Percentiles rank a stretch among this genome's conserved stretches.
These are phyloP conservation scores for Boletus rufocinnamomeus DNA, from an alignment of 768 basidiomycete species.

Conservation along the genomic window DNA sequence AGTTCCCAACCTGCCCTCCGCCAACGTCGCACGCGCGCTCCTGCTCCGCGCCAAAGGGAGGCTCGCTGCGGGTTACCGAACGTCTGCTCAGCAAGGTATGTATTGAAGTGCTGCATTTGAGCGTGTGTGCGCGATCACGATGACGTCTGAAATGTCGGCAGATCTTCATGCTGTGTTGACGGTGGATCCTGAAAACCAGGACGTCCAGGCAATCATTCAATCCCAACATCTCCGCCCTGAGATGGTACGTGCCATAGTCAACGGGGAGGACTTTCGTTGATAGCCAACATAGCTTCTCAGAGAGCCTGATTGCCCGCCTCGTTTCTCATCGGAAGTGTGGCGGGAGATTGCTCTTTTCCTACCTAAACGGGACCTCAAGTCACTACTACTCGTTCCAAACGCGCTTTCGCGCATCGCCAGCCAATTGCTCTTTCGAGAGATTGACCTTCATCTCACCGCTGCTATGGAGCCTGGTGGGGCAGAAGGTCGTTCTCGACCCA, in stretches of 20 bases:
- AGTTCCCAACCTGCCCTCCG: slow-evolving; percentile 51
- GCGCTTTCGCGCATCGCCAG: slow-evolving; percentile 67
- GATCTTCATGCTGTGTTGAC: slow-evolving; percentile 67
- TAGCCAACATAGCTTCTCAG: slow-evolving; percentile 27
- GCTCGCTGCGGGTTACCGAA: slow-evolving; percentile 57
- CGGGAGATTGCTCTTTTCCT: slow-evolving; percentile 64
- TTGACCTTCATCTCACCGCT: slow-evolving; percentile 62
- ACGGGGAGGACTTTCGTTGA: background rate
- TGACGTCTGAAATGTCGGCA: slow-evolving; percentile 29
- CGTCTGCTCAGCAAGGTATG: slow-evolving; percentile 66
- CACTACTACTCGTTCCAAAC: slow-evolving; percentile 64
- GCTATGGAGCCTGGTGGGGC: slow-evolving; percentile 27
- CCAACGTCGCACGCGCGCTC: slow-evolving; percentile 58
- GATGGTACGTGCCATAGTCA: slow-evolving; percentile 44
- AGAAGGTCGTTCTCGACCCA: slow-evolving; percentile 20
- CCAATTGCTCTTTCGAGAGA: slow-evolving; percentile 62
- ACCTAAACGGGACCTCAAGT: slow-evolving; percentile 64
- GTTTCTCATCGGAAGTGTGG: slow-evolving; percentile 73
- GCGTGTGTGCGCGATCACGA: background rate
- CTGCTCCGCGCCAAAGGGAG: slow-evolving; percentile 68
- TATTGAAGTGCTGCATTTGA: background rate
- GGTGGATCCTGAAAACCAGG: slow-evolving; percentile 68
- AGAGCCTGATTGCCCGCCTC: slow-evolving; percentile 47
- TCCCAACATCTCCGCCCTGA: slow-evolving; percentile 52
- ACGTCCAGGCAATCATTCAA: slow-evolving; percentile 63